These are phyloP conservation scores for Cydonia oblonga DNA, from an alignment of 331 rosid species.

Conservation along the genomic window DNA sequence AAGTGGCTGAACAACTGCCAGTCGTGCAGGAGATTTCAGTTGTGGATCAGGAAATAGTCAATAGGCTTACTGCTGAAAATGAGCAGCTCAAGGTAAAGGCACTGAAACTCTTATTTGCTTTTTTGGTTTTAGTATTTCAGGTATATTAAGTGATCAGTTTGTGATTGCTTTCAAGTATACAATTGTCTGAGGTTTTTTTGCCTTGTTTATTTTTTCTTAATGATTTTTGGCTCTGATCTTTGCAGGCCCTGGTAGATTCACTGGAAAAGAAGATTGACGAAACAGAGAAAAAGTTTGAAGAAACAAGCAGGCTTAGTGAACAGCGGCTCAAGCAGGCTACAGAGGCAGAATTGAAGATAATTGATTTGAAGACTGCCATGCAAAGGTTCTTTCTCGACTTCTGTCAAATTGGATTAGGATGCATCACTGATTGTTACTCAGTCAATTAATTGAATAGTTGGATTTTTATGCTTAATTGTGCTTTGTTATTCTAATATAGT, in stretches of 20 bases:
- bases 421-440: background rate
- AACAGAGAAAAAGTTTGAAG: slow-evolving; percentile 60
- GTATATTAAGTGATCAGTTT: background rate
- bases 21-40: slow-evolving; percentile 31
- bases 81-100: slow-evolving; percentile 52
- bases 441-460: background rate
- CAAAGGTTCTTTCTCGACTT: slow-evolving; percentile 47
- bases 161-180: background rate
- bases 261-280: slow-evolving; percentile 71
- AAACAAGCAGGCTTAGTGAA: slow-evolving; percentile 51
- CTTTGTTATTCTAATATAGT: no score
- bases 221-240: slow-evolving; percentile 12
- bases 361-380: slow-evolving; percentile 68
- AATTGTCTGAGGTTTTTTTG: background rate
- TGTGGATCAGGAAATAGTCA: slow-evolving; percentile 39
- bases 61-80: slow-evolving; percentile 49
- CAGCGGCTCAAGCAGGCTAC: slow-evolving; percentile 70
- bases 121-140: background rate
- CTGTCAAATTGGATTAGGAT: slow-evolving; percentile 8
- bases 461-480: background rate
- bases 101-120: background rate
- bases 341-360: slow-evolving; percentile 73
- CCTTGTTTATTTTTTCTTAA: background rate
- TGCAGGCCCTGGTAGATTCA: slow-evolving; percentile 58
- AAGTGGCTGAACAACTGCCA: slow-evolving; percentile 28